Evolutionary conservation across 768 basidiomycete species (phyloP).

Genomic region (Obba rivulosa): DNA sequence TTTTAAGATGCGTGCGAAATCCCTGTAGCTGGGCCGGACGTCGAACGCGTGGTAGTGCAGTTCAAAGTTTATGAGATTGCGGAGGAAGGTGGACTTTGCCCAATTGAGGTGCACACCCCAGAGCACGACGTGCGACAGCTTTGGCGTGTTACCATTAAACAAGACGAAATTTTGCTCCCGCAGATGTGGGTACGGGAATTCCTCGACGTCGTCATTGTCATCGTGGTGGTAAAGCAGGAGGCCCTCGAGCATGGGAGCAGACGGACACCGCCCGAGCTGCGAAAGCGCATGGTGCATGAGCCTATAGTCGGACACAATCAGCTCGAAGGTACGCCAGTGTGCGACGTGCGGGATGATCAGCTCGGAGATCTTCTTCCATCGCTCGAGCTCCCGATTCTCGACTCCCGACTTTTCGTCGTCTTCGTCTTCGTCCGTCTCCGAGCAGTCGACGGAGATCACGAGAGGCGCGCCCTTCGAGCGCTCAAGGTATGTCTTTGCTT

Average conservation of each 20-base stretch:
- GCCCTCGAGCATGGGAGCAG: slow-evolving; percentile 49
- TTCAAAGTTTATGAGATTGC: slow-evolving; percentile 45
- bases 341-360: slow-evolving; percentile 47
- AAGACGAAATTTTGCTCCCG: slow-evolving; percentile 42
- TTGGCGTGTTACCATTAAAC: slow-evolving; percentile 47
- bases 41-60: slow-evolving; percentile 59
- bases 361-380: slow-evolving; percentile 16
- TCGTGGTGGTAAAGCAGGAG: slow-evolving; percentile 56
- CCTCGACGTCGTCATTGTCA: slow-evolving; percentile 27
- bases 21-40: slow-evolving; percentile 54
- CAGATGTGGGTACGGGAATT: slow-evolving; percentile 31
- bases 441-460: slow-evolving; percentile 40
- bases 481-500: slow-evolving; percentile 39
- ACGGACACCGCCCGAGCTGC: slow-evolving; percentile 29
- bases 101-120: slow-evolving; percentile 74
- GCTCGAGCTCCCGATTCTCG: slow-evolving; percentile 4
- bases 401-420: slow-evolving; percentile 9
- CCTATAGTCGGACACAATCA: slow-evolving; percentile 40
- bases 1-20: slow-evolving; percentile 47
- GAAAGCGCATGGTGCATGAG: slow-evolving; percentile 33
- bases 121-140: slow-evolving; percentile 41
- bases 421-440: slow-evolving; percentile 18
- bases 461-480: slow-evolving; percentile 53
- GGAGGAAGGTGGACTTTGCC: slow-evolving; percentile 42
- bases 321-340: slow-evolving; percentile 48